Percentiles rank a stretch among this genome's conserved stretches.
Evolutionary conservation across 1,284 basidiomycete genomes (phyloP).

Genomic region (Fomitopsis palustris): DNA sequence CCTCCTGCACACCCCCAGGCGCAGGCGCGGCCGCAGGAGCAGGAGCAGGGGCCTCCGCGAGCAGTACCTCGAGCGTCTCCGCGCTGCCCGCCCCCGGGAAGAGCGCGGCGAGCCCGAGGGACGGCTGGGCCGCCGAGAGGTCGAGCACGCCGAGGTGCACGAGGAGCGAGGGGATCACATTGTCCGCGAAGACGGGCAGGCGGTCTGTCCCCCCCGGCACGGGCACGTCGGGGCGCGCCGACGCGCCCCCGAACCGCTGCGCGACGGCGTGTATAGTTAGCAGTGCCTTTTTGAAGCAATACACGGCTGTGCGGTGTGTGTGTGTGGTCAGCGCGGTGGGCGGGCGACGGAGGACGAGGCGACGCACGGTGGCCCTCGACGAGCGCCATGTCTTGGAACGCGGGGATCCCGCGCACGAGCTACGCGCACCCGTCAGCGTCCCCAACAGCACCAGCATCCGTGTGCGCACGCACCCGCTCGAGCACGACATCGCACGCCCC

Average conservation of each 20-base stretch:
- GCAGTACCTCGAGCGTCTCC: constrained; percentile 36
- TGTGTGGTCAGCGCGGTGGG: not conserved
- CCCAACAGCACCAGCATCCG: constrained; percentile 1
- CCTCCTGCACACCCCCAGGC: no score
- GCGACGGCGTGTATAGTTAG: constrained; percentile 74
- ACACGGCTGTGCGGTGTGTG: constrained; percentile 62
- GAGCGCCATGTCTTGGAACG: constrained; percentile 69
- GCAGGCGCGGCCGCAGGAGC: constrained; percentile 29
- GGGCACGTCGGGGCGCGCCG: constrained; percentile 49
- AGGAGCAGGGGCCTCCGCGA: constrained; percentile 24
- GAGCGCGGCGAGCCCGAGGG: constrained; percentile 36
- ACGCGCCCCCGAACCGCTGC: constrained; percentile 55
- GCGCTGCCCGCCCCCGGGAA: constrained; percentile 43
- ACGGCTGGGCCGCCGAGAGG: constrained; percentile 40
- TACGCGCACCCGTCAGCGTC: constrained; percentile 24
- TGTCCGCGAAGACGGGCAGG: constrained; percentile 81
- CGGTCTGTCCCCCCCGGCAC: constrained; percentile 49
- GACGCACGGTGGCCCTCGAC: constrained; percentile 61
- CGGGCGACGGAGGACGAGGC: constrained; percentile 38
- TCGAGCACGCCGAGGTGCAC: constrained; percentile 75
- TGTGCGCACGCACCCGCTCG: constrained; percentile 46
- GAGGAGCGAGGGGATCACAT: constrained; percentile 82
- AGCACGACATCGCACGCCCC: constrained; percentile 55
- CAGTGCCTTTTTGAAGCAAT: constrained; percentile 87
- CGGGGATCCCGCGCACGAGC: constrained; percentile 73